These are phyloP conservation scores for Fagopyrum homotropicum DNA, from an alignment of 148 eudicot genomes.

Conservation along the genomic window DNA sequence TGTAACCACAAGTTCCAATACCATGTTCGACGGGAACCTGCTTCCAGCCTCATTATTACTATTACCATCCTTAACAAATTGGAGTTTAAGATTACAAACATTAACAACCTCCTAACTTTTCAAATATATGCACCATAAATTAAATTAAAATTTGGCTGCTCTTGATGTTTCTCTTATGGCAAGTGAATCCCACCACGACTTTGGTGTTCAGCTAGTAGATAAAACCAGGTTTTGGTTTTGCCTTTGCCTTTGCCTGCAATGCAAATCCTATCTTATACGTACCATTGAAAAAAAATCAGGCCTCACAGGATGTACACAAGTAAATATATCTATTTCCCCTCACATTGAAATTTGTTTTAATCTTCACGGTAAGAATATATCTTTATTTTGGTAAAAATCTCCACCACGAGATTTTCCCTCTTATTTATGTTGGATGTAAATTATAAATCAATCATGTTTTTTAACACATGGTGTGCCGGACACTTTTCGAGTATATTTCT, in stretches of 20 bases:
- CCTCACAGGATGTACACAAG: background rate
- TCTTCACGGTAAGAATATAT: background rate
- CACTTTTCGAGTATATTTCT: too few species aligned
- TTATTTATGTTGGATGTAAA: too few species aligned
- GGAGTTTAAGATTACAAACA: background rate
- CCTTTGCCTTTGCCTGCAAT: background rate
- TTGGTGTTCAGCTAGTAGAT: background rate
- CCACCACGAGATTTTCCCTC: too few species aligned
- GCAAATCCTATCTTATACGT: background rate
- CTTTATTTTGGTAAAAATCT: too few species aligned
- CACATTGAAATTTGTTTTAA: background rate
- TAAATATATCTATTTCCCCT: background rate
- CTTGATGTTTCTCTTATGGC: slow-evolving; percentile 13
- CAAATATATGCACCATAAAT: background rate
- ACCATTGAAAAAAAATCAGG: background rate
- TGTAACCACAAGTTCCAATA: slow-evolving; percentile 27
- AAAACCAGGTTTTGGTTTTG: background rate
- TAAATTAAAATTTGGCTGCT: slow-evolving; percentile 13
- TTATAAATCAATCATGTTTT: too few species aligned
- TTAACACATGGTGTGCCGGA: too few species aligned
- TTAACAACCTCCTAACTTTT: background rate
- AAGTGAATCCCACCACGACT: background rate
- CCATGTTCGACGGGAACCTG: slow-evolving; percentile 6
- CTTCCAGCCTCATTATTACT: background rate
- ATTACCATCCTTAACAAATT: background rate